These are phyloP conservation scores for Fomitopsis palustris DNA, from an alignment of 1,284 basidiomycete genomes.

Conservation along the genomic window DNA sequence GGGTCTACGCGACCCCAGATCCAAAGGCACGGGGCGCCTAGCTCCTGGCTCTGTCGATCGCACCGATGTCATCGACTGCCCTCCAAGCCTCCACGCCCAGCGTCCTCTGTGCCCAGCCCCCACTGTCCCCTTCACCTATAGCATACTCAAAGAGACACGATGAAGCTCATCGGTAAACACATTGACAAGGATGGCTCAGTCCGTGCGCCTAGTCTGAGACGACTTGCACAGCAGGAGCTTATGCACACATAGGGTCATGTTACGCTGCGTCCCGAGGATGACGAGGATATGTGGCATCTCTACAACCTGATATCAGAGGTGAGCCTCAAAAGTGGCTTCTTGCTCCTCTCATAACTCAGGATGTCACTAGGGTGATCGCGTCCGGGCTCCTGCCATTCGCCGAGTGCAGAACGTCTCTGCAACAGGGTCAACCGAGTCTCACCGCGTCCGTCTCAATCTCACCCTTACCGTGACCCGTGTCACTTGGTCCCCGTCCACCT, in stretches of 20 bases:
- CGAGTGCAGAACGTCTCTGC: conserved; percentile 79
- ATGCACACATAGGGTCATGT: conserved; percentile 70
- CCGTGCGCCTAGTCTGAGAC: neutral
- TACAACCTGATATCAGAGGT: conserved; percentile 92
- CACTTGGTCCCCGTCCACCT: conserved; percentile 67
- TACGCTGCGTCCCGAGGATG: conserved; percentile 88
- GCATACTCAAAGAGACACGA: conserved; percentile 26
- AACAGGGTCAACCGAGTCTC: conserved; percentile 93
- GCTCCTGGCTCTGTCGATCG: neutral
- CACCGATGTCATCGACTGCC: neutral
- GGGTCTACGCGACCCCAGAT: neutral
- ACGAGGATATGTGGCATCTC: conserved; percentile 99
- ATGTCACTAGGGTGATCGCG: conserved; percentile 65
- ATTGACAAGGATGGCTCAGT: conserved; percentile 65
- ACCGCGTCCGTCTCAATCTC: conserved; percentile 82
- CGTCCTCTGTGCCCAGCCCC: neutral
- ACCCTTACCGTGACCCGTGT: conserved; percentile 76
- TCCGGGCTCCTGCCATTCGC: conserved; percentile 88
- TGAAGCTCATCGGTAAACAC: conserved; percentile 74
- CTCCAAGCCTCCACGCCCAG: neutral
- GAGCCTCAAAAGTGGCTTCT: conserved; percentile 16
- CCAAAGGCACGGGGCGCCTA: neutral
- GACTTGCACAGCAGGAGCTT: conserved; percentile 1
- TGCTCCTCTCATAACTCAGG: neutral
- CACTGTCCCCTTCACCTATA: neutral